Evolutionary conservation across 441 rosid species (phyloP).

Genomic region (Pelargonium cotyledonis): DNA sequence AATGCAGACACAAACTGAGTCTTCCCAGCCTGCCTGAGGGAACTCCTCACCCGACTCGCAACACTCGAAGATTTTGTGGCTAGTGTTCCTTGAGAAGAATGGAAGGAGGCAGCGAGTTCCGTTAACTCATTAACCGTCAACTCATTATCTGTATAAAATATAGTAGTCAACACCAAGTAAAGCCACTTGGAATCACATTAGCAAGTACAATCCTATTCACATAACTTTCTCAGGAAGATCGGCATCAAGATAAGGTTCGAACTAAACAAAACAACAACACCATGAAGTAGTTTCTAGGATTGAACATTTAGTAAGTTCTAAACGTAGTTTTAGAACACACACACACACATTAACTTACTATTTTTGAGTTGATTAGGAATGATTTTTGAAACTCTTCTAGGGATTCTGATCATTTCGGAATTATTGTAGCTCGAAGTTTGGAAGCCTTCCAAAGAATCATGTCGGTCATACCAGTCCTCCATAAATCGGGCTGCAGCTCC

Average conservation of each 20-base stretch:
- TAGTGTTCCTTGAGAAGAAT: constrained; percentile 59
- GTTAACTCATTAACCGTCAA: constrained; percentile 57
- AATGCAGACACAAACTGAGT: constrained; percentile 88
- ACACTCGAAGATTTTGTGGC: constrained; percentile 52
- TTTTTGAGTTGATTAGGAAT: constrained; percentile 33
- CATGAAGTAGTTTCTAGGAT: too few species aligned
- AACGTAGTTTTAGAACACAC: too few species aligned
- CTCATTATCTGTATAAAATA: constrained; percentile 1
- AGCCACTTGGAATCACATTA: neutral
- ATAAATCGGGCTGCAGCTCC: constrained; percentile 89
- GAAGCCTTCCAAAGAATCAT: constrained; percentile 12
- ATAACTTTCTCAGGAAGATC: too few species aligned
- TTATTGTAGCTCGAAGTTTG: constrained; percentile 32
- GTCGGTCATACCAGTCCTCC: constrained; percentile 85
- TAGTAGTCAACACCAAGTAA: constrained; percentile 16
- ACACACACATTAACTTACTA: constrained; percentile 40
- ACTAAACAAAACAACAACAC: too few species aligned
- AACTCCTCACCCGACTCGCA: constrained; percentile 70
- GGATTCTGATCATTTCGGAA: constrained; percentile 36
- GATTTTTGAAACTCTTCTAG: constrained; percentile 65
- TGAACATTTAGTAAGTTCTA: too few species aligned
- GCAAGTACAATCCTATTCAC: too few species aligned
- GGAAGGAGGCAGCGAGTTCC: constrained; percentile 80
- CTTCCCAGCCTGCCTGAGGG: constrained; percentile 62
- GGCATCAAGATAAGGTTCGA: too few species aligned